These are phyloP conservation scores for Coniochaeta sp. DNA, from an alignment of 2,329 filamentous ascomycete genomes.

Conservation along the genomic window DNA sequence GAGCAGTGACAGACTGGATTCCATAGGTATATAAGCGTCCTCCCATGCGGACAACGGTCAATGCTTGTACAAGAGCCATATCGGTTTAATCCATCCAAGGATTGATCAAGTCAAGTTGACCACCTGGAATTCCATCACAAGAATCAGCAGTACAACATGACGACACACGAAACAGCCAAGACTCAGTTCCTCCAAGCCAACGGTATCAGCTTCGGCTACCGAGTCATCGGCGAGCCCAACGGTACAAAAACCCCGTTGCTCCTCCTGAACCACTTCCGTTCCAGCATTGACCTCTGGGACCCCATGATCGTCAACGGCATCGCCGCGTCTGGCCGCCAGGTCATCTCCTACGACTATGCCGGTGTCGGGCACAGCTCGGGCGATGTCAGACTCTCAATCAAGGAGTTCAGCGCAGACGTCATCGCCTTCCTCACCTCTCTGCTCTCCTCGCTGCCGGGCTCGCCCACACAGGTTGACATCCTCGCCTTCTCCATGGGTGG, in stretches of 20 bases:
- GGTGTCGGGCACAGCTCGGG: not conserved
- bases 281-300: not conserved
- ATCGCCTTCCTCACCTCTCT: not conserved
- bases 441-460: not conserved
- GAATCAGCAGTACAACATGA: not conserved
- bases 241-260: not conserved
- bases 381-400: not conserved
- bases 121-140: too few relatives aligned
- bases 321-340: not conserved
- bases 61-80: too few relatives aligned
- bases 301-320: not conserved
- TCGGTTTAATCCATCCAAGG: too few relatives aligned
- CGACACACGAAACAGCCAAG: not conserved
- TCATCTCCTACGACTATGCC: not conserved
- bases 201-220: not conserved
- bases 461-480: slow-evolving; percentile 1
- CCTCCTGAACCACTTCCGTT: not conserved
- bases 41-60: too few relatives aligned
- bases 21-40: too few relatives aligned
- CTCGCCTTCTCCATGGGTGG: slow-evolving; percentile 7
- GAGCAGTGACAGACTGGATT: too few relatives aligned
- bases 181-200: not conserved
- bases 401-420: not conserved
- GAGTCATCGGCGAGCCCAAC: not conserved
- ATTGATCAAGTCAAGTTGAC: too few relatives aligned